phyloP scores from a whole-genome alignment of 345 rosid genomes.

The Excoecaria cochinchinensis region DNA sequence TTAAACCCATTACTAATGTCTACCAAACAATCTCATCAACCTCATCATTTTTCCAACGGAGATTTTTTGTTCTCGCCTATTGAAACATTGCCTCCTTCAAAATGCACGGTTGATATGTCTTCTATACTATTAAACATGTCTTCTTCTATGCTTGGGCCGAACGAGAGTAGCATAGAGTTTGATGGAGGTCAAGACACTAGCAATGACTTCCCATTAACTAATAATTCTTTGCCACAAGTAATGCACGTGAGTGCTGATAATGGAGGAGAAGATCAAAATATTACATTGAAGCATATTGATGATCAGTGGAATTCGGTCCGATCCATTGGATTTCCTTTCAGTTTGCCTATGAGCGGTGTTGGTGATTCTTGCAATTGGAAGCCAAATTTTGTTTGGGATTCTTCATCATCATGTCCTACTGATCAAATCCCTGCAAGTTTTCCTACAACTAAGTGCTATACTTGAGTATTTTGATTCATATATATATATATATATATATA shows the following conservation, averaged over 20 bases:
- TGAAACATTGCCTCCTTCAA: slow-evolving; percentile 35
- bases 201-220: slow-evolving; percentile 20
- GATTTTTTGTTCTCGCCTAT: slow-evolving; percentile 46
- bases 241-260: slow-evolving; percentile 15
- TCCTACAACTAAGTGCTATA: slow-evolving; percentile 31
- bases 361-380: slow-evolving; percentile 36
- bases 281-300: slow-evolving; percentile 16
- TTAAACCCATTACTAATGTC: slow-evolving; percentile 10
- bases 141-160: slow-evolving; percentile 45
- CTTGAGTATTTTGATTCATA: slow-evolving; percentile 11
- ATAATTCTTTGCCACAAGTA: slow-evolving; percentile 17
- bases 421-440: slow-evolving; percentile 31
- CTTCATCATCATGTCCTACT: slow-evolving; percentile 23
- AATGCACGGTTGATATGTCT: slow-evolving; percentile 34
- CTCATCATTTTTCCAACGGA: slow-evolving; percentile 33
- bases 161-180: slow-evolving; percentile 19
- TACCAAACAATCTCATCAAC: slow-evolving; percentile 9
- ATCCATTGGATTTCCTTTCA: slow-evolving; percentile 32
- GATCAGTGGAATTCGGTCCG: slow-evolving; percentile 31
- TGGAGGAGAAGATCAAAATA: slow-evolving; percentile 7
- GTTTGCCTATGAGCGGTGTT: slow-evolving; percentile 29
- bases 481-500: neutral
- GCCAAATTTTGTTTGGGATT: slow-evolving; percentile 39
- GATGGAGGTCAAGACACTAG: slow-evolving; percentile 22
- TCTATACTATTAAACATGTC: slow-evolving; percentile 53